These are phyloP conservation scores for Sicyos edulis DNA, from an alignment of 306 rosid species.

Conservation along the genomic window DNA sequence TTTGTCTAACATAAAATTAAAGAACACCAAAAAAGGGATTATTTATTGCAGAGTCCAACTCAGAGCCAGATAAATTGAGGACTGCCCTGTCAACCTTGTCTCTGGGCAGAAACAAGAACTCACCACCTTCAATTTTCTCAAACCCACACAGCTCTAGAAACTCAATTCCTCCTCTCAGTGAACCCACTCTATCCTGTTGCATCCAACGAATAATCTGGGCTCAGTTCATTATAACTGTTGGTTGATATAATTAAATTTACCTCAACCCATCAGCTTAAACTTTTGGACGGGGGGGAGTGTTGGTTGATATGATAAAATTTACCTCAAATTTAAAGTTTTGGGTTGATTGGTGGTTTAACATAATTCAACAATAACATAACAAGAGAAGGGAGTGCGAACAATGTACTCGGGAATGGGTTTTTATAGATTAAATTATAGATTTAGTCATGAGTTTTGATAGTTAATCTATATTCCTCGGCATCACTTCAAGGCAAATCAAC, in stretches of 20 bases:
- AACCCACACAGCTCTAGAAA: slow-evolving; percentile 92
- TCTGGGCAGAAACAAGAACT: slow-evolving; percentile 62
- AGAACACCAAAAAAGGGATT: slow-evolving; percentile 77
- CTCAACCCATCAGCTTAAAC: too few species aligned
- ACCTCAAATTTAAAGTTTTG: too few species aligned
- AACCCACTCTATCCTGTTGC: slow-evolving; percentile 88
- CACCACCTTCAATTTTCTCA: slow-evolving; percentile 61
- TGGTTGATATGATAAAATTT: too few species aligned
- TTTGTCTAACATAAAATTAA: background rate
- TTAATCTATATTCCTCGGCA: background rate
- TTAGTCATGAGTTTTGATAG: background rate
- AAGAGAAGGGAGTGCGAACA: background rate
- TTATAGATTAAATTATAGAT: background rate
- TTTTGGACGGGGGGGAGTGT: too few species aligned
- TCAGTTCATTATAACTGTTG: background rate
- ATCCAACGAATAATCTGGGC: background rate
- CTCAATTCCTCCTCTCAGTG: slow-evolving; percentile 68
- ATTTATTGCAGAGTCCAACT: slow-evolving; percentile 83
- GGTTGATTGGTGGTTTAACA: too few species aligned
- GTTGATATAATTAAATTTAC: too few species aligned
- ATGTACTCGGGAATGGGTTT: background rate
- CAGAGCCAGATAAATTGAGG: slow-evolving; percentile 78
- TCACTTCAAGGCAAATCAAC: background rate
- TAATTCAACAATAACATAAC: background rate
- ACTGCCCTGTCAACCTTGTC: slow-evolving; percentile 67